Base-by-base conservation (phyloP, 2,329 filamentous ascomycete genomes). In the Fusarium nisikadoi region DNA sequence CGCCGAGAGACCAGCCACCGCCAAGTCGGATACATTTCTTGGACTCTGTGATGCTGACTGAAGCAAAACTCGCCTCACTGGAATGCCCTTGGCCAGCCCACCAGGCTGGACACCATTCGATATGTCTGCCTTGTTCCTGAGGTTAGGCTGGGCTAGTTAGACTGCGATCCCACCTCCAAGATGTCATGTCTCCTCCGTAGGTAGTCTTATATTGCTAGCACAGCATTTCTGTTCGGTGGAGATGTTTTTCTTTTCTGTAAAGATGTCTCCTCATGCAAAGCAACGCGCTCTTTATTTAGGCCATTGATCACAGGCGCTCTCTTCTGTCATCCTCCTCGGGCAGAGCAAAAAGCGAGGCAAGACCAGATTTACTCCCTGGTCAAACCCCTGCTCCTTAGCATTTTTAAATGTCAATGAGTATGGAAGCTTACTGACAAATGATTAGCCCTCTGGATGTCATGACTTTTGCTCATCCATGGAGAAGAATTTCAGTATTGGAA, bases 381-480 rank as follows among this genome's bases (percentile, higher is more conserved):
- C 41, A 25, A 61, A 61, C 62, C 74, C 69, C 56, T 76, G 74
- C 61, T 62, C 46, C 66, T 75, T 65, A 60, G 70, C 70, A 49
- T 72, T 47, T 55, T 43, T 56, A 57, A 62, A 66, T 25, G 41
- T 25, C 39, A 62, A 55, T 52, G 45, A 47, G 46, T 60, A 59
- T 66, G 39, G 43, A 55, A 72, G 45, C 45, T 69, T 27, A 57
- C 61, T 54, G 66, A 41, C 55, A 42, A 60, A 39, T 45, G 31
- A 36, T 25, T n/a, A 54, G 56, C 25, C 42, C 20, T 39, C 29
- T 39, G 19, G 33, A 45, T 38, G n/a, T n/a, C 23, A 62, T 25
- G n/a, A 61, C 20, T 19, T 36, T 62, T 39, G 25, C 25, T 35
- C 38, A 39, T 27, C 13, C 8, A 10, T 35, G 6, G 20, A 9